phyloP scores from a whole-genome alignment of 768 basidiomycete species.

The Psilocybe azurescens region DNA sequence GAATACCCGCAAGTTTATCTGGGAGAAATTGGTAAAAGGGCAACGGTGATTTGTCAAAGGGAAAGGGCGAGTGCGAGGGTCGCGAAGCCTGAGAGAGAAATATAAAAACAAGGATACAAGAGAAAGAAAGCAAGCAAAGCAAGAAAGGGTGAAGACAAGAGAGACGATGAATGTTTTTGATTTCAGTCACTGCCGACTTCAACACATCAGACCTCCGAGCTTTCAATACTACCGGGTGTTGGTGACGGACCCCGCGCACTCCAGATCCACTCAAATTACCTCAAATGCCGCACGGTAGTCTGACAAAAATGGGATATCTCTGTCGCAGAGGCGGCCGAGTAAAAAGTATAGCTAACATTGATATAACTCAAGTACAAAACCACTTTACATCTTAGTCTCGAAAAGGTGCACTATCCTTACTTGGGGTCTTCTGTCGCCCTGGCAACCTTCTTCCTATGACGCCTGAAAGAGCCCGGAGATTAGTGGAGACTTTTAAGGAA shows the following conservation, averaged over 20 bases:
- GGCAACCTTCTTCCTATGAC: slow-evolving; percentile 8
- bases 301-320: slow-evolving; percentile 1
- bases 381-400: background rate
- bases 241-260: slow-evolving; percentile 13
- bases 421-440: slow-evolving; percentile 21
- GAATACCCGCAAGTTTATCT: background rate
- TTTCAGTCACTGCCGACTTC: background rate
- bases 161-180: slow-evolving; percentile 12
- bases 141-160: slow-evolving; percentile 11
- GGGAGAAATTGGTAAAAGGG: background rate
- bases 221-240: background rate
- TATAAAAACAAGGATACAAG: slow-evolving; percentile 4
- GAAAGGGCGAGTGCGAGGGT: background rate
- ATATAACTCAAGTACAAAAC: background rate
- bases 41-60: background rate
- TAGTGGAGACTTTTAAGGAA: background rate
- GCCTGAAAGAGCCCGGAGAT: background rate
- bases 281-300: background rate
- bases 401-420: slow-evolving; percentile 10
- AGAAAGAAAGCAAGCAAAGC: slow-evolving; percentile 5
- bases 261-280: background rate
- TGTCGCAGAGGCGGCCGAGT: background rate
- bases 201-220: background rate
- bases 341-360: background rate
- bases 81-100: slow-evolving; percentile 8